Conservation (phyloP, 2,329 filamentous ascomycete species). For the Cladophialophora chaetospira region DNA sequence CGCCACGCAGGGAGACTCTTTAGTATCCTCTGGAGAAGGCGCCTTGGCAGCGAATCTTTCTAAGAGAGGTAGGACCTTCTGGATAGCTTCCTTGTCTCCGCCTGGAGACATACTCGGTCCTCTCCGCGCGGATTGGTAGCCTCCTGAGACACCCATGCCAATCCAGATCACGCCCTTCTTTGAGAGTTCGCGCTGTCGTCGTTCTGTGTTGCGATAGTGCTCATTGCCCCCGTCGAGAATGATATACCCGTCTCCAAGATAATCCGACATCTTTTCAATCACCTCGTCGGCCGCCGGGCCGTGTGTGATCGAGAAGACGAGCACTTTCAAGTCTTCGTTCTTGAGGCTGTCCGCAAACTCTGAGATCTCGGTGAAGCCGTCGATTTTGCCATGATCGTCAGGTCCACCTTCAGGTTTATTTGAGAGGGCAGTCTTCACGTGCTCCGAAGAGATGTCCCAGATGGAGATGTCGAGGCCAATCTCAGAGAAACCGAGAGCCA, state of each 20-base stretch:
- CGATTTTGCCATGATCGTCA: neutral
- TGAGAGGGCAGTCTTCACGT: constrained; percentile 4
- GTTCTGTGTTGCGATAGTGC: neutral
- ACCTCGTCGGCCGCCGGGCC: neutral
- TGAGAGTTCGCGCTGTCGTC: neutral
- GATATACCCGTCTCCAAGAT: neutral
- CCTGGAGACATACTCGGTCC: neutral
- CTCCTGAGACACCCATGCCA: constrained; percentile 4
- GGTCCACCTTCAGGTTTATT: neutral
- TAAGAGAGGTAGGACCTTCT: neutral
- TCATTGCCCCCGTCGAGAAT: neutral
- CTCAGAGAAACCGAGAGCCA: neutral
- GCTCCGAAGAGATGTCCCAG: neutral
- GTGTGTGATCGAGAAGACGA: constrained; percentile 1
- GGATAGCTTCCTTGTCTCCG: neutral
- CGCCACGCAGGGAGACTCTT: neutral
- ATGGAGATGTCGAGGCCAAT: neutral
- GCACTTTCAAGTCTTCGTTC: neutral
- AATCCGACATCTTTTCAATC: neutral
- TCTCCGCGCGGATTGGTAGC: constrained; percentile 2
- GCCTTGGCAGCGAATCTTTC: neutral
- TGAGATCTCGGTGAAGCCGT: neutral
- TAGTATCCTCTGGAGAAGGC: neutral
- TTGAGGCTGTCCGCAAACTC: neutral
- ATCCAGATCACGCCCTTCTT: neutral